These are phyloP conservation scores for Colletotrichum ledebouriae DNA, from an alignment of 2,329 filamentous ascomycete genomes.

Conservation along the genomic window DNA sequence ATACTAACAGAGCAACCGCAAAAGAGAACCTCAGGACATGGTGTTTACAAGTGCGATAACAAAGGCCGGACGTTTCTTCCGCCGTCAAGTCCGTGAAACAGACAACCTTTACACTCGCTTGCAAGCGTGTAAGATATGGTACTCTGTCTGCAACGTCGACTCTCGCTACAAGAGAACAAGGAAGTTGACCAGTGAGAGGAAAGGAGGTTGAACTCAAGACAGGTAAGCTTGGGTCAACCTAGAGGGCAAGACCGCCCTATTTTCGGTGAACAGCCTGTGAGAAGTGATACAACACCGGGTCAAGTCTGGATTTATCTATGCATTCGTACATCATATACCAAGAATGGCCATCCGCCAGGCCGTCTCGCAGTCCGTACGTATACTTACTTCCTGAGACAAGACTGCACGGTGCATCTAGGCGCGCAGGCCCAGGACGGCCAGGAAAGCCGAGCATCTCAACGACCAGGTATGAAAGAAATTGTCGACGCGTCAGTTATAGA, in stretches of 20 bases:
- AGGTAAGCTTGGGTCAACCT: slow-evolving; percentile 18
- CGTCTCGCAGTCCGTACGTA: background rate
- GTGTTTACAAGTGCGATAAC: too few relatives aligned
- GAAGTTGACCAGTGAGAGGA: slow-evolving; percentile 5
- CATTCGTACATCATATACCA: background rate
- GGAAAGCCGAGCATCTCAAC: slow-evolving; percentile 1
- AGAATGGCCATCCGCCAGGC: background rate
- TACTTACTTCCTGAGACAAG: slow-evolving; percentile 1
- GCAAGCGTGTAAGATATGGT: background rate
- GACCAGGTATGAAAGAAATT: slow-evolving; percentile 6
- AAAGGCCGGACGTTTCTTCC: too few relatives aligned
- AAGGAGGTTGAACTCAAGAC: slow-evolving; percentile 2
- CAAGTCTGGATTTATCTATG: background rate
- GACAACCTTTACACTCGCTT: background rate
- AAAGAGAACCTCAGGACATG: too few relatives aligned
- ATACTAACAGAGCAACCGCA: too few relatives aligned
- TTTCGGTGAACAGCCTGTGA: slow-evolving; percentile 13
- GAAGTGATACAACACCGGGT: slow-evolving; percentile 6
- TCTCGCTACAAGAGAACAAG: background rate
- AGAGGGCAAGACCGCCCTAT: slow-evolving; percentile 1
- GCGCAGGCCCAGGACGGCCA: slow-evolving; percentile 16
- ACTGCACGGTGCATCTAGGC: slow-evolving; percentile 20
- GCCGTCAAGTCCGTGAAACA: too few relatives aligned
- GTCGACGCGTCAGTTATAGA: slow-evolving; percentile 3
- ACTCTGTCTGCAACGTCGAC: slow-evolving; percentile 10